Conservation (phyloP, 352 stramenopile species). For the Phytophthora sp. region DNA sequence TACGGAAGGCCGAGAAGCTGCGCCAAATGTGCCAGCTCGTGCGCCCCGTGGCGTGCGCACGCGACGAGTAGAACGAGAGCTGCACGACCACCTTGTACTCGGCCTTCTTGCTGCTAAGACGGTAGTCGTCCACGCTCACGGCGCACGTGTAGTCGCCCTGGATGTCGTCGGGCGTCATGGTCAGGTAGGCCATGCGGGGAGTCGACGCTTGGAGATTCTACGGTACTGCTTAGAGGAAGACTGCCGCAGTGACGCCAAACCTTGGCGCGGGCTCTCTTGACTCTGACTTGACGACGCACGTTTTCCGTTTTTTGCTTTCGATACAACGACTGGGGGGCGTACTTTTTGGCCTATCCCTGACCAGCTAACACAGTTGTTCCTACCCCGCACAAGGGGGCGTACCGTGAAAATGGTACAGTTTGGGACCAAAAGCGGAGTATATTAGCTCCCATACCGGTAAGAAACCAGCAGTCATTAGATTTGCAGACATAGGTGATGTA, state of each 20-base stretch:
- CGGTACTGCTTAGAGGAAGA: no score
- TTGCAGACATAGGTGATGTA: no score
- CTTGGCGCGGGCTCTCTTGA: neutral
- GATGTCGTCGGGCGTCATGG: conserved; percentile 85
- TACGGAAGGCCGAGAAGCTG: conserved; percentile 79
- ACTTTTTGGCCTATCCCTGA: conserved; percentile 9
- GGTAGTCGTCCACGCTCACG: conserved; percentile 73
- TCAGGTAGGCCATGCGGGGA: conserved; percentile 29
- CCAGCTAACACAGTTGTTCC: neutral
- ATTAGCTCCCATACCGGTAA: no score
- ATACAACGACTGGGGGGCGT: conserved; percentile 5
- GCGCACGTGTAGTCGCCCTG: conserved; percentile 74
- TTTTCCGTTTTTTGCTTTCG: conserved; percentile 6
- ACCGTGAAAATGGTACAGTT: neutral
- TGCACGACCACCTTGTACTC: conserved; percentile 83
- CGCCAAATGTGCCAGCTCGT: conserved; percentile 89
- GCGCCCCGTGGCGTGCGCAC: conserved; percentile 61
- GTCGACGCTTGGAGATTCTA: no score
- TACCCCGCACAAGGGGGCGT: neutral
- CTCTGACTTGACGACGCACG: conserved; percentile 29
- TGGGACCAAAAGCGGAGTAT: neutral
- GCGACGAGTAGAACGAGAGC: conserved; percentile 78
- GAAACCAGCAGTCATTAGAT: no score
- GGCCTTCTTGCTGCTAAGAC: conserved; percentile 70
- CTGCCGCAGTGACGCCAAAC: no score